phyloP scores from a whole-genome alignment of 257 asterid genomes.

The Plectranthus barbatus region DNA sequence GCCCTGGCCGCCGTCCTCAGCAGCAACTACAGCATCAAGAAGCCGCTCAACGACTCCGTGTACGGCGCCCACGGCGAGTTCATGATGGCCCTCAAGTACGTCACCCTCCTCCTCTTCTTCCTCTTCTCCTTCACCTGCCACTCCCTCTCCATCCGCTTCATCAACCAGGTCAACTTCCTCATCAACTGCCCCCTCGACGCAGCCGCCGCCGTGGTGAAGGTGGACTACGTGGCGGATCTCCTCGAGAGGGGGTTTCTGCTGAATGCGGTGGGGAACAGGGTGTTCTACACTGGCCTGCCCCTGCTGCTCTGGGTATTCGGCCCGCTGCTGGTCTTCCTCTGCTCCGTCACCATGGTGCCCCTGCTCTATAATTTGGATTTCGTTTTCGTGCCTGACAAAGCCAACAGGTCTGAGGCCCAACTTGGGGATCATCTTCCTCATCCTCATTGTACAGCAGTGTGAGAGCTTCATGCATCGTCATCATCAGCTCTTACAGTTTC shows the following conservation, averaged over 20 bases:
- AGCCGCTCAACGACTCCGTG: slow-evolving; percentile 67
- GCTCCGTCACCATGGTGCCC: slow-evolving; percentile 53
- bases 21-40: slow-evolving; percentile 82
- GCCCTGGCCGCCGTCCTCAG: slow-evolving; percentile 91
- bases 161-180: slow-evolving; percentile 76
- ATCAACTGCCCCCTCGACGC: slow-evolving; percentile 45
- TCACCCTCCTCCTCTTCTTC: slow-evolving; percentile 51
- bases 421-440: background rate
- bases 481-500: too few species aligned
- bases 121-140: slow-evolving; percentile 67
- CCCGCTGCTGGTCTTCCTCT: slow-evolving; percentile 58
- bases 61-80: slow-evolving; percentile 94
- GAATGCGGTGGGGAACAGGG: slow-evolving; percentile 59
- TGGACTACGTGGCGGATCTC: slow-evolving; percentile 56
- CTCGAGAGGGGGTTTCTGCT: slow-evolving; percentile 57
- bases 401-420: slow-evolving; percentile 15
- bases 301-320: slow-evolving; percentile 80
- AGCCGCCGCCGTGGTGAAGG: slow-evolving; percentile 20
- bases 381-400: slow-evolving; percentile 21
- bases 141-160: slow-evolving; percentile 65
- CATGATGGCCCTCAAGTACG: slow-evolving; percentile 80
- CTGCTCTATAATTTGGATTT: slow-evolving; percentile 70
- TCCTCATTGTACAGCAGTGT: background rate
- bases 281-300: slow-evolving; percentile 71
- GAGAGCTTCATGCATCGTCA: too few species aligned